These are phyloP conservation scores for Phytophthora podocarpi DNA, from an alignment of 352 stramenopile species.

Conservation along the genomic window DNA sequence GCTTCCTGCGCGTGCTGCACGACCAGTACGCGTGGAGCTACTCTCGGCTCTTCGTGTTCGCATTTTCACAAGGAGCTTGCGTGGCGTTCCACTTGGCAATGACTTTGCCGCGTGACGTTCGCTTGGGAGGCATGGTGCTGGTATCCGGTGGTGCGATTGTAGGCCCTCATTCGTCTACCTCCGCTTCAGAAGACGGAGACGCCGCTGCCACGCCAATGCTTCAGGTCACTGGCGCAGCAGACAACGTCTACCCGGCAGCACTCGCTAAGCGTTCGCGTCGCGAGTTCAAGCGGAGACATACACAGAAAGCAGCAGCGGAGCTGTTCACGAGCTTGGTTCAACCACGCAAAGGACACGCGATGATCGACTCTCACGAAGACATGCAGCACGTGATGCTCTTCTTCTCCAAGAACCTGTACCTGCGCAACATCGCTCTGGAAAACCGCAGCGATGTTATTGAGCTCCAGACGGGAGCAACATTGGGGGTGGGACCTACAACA, in stretches of 20 bases:
- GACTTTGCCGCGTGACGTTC: conserved; percentile 35
- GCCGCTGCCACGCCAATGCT: conserved; percentile 51
- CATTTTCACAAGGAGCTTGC: conserved; percentile 68
- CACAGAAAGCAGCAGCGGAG: conserved; percentile 23
- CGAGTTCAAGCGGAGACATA: conserved; percentile 21
- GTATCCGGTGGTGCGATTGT: conserved; percentile 50
- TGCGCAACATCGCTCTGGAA: conserved; percentile 59
- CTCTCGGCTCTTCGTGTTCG: conserved; percentile 66
- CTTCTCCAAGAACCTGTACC: conserved; percentile 54
- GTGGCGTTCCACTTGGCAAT: conserved; percentile 64
- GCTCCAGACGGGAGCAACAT: conserved; percentile 33
- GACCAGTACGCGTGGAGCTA: conserved; percentile 53
- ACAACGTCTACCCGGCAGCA: conserved; percentile 45
- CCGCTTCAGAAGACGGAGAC: not conserved
- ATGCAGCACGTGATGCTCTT: conserved; percentile 70
- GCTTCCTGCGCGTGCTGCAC: conserved; percentile 54
- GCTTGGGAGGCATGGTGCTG: conserved; percentile 57
- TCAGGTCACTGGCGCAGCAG: conserved; percentile 39
- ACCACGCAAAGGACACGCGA: conserved; percentile 50
- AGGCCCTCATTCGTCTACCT: conserved; percentile 32
- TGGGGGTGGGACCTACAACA: too few relatives aligned
- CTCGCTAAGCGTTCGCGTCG: conserved; percentile 30
- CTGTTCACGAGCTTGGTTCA: conserved; percentile 34
- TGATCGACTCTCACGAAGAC: conserved; percentile 54
- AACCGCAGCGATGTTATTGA: conserved; percentile 62